These are phyloP conservation scores for Cryomyces minteri DNA, from an alignment of 495 filamentous ascomycete genomes.

Conservation along the genomic window DNA sequence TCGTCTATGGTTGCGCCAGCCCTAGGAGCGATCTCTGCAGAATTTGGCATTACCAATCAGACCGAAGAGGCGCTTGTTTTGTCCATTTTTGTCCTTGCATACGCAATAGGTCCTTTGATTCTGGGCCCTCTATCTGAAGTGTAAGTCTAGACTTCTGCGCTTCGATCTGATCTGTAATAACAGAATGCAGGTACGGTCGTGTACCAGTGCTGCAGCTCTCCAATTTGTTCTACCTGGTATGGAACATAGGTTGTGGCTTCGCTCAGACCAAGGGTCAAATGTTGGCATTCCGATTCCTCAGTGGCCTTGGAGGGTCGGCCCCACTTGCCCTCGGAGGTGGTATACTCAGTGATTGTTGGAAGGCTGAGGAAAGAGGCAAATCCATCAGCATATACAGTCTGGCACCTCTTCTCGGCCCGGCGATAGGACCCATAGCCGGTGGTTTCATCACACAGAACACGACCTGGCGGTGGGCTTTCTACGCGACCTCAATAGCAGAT, in stretches of 20 bases:
- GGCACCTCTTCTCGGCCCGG: slow-evolving; percentile 22
- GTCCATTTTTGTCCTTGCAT: slow-evolving; percentile 60
- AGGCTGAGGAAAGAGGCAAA: slow-evolving; percentile 20
- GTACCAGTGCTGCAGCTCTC: slow-evolving; percentile 18
- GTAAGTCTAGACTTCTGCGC: too few species aligned
- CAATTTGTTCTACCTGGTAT: slow-evolving; percentile 22
- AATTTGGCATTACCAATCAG: slow-evolving; percentile 39
- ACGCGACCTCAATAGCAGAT: slow-evolving; percentile 36
- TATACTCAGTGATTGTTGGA: slow-evolving; percentile 19
- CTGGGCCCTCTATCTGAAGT: slow-evolving; percentile 22
- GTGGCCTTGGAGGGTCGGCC: slow-evolving; percentile 22
- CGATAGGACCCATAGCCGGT: slow-evolving; percentile 22
- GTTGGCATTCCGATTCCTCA: slow-evolving; percentile 23
- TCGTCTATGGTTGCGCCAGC: slow-evolving; percentile 61
- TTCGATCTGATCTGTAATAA: too few species aligned
- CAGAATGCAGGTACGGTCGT: slow-evolving; percentile 13
- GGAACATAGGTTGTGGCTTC: slow-evolving; percentile 23
- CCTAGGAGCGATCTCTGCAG: slow-evolving; percentile 31
- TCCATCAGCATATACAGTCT: slow-evolving; percentile 22
- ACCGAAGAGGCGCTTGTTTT: slow-evolving; percentile 40
- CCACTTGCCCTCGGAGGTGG: slow-evolving; percentile 23
- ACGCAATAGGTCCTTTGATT: slow-evolving; percentile 36
- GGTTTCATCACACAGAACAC: slow-evolving; percentile 45
- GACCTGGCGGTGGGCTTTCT: slow-evolving; percentile 26
- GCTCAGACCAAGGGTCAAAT: slow-evolving; percentile 17